These are phyloP conservation scores for Phlyctochytrium arcticum DNA, from an alignment of 192 early-diverging fungal genomes.

Conservation along the genomic window DNA sequence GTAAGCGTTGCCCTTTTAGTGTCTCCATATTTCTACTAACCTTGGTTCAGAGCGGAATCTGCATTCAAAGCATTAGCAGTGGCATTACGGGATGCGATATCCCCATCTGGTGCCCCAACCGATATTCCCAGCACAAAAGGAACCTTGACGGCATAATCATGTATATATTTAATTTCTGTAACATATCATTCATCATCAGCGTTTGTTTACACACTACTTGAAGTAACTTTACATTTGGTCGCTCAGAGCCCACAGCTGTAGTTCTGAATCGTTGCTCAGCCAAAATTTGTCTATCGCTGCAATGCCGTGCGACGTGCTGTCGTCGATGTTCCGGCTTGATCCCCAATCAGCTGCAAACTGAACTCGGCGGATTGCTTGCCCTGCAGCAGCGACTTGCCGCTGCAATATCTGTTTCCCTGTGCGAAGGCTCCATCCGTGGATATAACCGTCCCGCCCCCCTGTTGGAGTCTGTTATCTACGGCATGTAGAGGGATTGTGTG, in stretches of 20 bases:
- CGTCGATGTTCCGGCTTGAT: background rate
- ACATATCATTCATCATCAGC: background rate
- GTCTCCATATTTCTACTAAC: background rate
- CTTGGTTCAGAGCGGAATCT: conserved; percentile 70
- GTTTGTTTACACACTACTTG: background rate
- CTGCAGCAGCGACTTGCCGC: background rate
- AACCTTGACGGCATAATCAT: conserved; percentile 21
- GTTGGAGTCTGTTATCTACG: background rate
- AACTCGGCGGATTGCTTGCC: background rate
- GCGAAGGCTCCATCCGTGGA: conserved; percentile 14
- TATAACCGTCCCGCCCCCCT: conserved; percentile 12
- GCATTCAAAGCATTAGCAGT: conserved; percentile 98
- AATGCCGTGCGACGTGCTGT: background rate
- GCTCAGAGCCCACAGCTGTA: no score
- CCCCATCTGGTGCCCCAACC: conserved; percentile 76
- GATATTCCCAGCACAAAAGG: conserved; percentile 97
- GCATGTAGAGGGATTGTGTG: background rate
- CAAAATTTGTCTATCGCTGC: background rate
- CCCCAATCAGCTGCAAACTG: background rate
- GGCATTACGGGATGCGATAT: conserved; percentile 83
- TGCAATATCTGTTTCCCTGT: conserved; percentile 13
- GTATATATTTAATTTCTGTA: background rate
- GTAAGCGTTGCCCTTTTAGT: conserved; percentile 39
- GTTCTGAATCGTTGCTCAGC: no score
- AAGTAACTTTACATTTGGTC: no score